Percentiles rank a stretch among this genome's conserved stretches.
These are phyloP conservation scores for Luffa acutangula DNA, from an alignment of 306 rosid genomes.

Conservation along the genomic window DNA sequence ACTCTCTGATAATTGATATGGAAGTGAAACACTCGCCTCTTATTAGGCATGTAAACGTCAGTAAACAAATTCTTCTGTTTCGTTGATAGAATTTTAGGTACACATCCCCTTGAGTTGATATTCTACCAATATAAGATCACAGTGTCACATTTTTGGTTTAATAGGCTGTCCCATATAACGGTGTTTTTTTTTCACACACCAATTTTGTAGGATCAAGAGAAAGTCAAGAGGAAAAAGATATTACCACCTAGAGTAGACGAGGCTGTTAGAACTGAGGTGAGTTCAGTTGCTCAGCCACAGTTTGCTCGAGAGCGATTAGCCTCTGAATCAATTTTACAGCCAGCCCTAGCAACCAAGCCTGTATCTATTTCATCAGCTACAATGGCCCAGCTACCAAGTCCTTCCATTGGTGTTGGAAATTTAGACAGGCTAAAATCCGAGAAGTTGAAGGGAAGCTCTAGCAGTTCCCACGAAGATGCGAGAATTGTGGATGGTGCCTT, in stretches of 20 bases:
- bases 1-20: background rate
- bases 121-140: background rate
- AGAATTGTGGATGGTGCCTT: constrained; percentile 46
- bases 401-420: constrained; percentile 31
- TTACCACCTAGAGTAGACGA: constrained; percentile 52
- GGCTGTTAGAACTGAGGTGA: constrained; percentile 33
- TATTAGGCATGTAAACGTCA: background rate
- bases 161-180: background rate
- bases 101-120: background rate
- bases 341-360: constrained; percentile 35
- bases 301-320: constrained; percentile 38
- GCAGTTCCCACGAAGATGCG: constrained; percentile 43
- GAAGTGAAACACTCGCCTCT: background rate
- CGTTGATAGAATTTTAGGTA: background rate
- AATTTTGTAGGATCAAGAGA: constrained; percentile 56
- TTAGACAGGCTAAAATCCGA: constrained; percentile 44
- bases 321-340: constrained; percentile 45
- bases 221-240: constrained; percentile 67
- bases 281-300: constrained; percentile 44
- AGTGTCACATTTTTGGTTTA: background rate
- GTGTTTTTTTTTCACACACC: background rate
- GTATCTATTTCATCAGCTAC: constrained; percentile 24
- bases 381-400: constrained; percentile 38
- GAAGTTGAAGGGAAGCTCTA: constrained; percentile 53
- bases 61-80: background rate